Percentiles rank a stretch among this genome's conserved stretches.
phyloP scores from a whole-genome alignment of 2,329 filamentous ascomycete genomes.

The Talaromyces sp. region DNA sequence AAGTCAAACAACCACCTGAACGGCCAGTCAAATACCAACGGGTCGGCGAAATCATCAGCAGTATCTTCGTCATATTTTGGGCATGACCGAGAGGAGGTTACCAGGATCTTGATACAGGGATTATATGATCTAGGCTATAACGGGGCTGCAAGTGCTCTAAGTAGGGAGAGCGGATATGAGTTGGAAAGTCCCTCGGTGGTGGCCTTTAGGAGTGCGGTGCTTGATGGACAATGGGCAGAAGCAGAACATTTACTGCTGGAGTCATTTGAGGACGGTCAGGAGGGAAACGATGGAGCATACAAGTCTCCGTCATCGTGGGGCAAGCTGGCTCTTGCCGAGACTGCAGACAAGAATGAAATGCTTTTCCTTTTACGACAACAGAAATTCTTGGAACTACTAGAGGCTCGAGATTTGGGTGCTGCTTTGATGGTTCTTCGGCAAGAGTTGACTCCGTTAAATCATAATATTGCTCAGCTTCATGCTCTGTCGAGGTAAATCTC shows the following conservation, averaged over 20 bases:
- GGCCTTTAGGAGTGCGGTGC: constrained; percentile 74
- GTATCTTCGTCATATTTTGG: constrained; percentile 61
- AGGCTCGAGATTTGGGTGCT: constrained; percentile 64
- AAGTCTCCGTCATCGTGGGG: constrained; percentile 31
- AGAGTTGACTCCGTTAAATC: constrained; percentile 80
- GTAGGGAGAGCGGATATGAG: constrained; percentile 76
- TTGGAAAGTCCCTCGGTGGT: constrained; percentile 81
- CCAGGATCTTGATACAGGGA: constrained; percentile 85
- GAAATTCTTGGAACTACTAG: constrained; percentile 88
- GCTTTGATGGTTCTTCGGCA: constrained; percentile 79
- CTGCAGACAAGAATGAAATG: constrained; percentile 73
- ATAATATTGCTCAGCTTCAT: constrained; percentile 71
- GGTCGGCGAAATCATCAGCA: constrained; percentile 30
- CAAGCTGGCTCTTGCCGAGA: constrained; percentile 69
- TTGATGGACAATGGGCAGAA: constrained; percentile 73
- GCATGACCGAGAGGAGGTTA: constrained; percentile 88
- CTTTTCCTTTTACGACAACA: constrained; percentile 85
- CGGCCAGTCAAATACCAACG: constrained; percentile 37
- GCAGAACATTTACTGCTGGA: constrained; percentile 76
- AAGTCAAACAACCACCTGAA: constrained; percentile 32
- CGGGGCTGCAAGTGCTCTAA: constrained; percentile 67
- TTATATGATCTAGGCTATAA: constrained; percentile 83
- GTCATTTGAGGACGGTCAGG: constrained; percentile 35
- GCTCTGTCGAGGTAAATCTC: constrained; percentile 63
- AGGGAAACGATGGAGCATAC: constrained; percentile 38